These are phyloP conservation scores for Capsicum chinense DNA, from an alignment of 257 asterid species.

Conservation along the genomic window DNA sequence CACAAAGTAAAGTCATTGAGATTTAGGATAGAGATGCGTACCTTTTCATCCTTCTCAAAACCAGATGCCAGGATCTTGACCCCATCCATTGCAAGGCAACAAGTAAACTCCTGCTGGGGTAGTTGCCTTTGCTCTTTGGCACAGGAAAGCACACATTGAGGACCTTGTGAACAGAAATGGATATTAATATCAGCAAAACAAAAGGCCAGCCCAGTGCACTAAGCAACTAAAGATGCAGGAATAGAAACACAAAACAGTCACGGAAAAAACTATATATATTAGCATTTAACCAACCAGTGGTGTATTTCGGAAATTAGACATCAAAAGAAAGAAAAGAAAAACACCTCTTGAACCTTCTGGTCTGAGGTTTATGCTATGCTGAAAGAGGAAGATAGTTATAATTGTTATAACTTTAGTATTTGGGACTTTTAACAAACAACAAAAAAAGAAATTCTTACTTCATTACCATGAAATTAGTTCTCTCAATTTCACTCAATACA, in stretches of 20 bases:
- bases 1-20: neutral
- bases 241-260: neutral
- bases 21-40: constrained; percentile 34
- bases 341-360: constrained; percentile 5
- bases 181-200: neutral
- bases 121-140: constrained; percentile 86
- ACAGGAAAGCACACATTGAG: constrained; percentile 88
- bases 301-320: neutral
- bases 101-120: constrained; percentile 83
- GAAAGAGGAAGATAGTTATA: constrained; percentile 19
- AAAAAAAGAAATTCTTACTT: neutral
- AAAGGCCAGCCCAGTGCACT: neutral
- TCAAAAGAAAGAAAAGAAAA: neutral
- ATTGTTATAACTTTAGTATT: neutral
- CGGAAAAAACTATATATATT: neutral
- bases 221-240: neutral
- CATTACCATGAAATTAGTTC: neutral
- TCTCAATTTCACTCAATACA: neutral
- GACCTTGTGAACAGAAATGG: constrained; percentile 60
- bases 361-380: neutral
- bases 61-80: constrained; percentile 86
- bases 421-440: neutral
- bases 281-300: neutral
- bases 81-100: constrained; percentile 99
- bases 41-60: constrained; percentile 85